phyloP scores from a whole-genome alignment of 495 filamentous ascomycete genomes.

The Aspergillus bertholletiae region DNA sequence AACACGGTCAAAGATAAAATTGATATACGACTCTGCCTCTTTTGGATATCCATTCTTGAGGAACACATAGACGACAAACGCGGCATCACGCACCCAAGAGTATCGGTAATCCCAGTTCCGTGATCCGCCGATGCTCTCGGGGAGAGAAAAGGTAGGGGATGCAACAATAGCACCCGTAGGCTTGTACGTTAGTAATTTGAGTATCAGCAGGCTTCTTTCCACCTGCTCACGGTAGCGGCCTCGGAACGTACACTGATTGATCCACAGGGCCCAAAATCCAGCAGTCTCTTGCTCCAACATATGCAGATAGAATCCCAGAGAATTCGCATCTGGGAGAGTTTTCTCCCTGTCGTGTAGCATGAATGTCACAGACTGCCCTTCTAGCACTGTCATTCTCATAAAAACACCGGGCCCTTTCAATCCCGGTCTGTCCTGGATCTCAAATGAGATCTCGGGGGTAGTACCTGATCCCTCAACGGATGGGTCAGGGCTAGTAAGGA shows the following conservation, averaged over 20 bases:
- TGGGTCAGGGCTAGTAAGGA: conserved; percentile 57
- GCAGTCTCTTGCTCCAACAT: conserved; percentile 62
- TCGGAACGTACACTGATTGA: conserved; percentile 62
- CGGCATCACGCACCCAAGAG: conserved; percentile 71
- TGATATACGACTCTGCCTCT: conserved; percentile 71
- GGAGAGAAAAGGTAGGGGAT: conserved; percentile 62
- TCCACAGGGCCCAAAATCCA: conserved; percentile 68
- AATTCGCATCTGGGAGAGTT: conserved; percentile 39
- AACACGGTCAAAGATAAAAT: conserved; percentile 67
- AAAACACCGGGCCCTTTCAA: conserved; percentile 59
- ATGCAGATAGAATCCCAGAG: conserved; percentile 50
- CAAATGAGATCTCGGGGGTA: conserved; percentile 23
- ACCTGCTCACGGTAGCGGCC: conserved; percentile 69
- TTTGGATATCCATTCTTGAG: conserved; percentile 69
- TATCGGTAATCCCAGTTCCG: conserved; percentile 79
- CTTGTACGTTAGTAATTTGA: conserved; percentile 70
- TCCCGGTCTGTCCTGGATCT: conserved; percentile 44
- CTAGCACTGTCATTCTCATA: conserved; percentile 51
- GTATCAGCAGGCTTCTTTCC: conserved; percentile 60
- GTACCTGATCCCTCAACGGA: conserved; percentile 18
- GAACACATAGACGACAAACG: conserved; percentile 73
- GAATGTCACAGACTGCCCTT: conserved; percentile 66
- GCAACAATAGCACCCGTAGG: conserved; percentile 55
- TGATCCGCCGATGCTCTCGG: conserved; percentile 66
- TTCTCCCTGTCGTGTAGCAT: conserved; percentile 52